Evolutionary conservation across 768 basidiomycete genomes (phyloP).

Genomic region (Russula sp.): DNA sequence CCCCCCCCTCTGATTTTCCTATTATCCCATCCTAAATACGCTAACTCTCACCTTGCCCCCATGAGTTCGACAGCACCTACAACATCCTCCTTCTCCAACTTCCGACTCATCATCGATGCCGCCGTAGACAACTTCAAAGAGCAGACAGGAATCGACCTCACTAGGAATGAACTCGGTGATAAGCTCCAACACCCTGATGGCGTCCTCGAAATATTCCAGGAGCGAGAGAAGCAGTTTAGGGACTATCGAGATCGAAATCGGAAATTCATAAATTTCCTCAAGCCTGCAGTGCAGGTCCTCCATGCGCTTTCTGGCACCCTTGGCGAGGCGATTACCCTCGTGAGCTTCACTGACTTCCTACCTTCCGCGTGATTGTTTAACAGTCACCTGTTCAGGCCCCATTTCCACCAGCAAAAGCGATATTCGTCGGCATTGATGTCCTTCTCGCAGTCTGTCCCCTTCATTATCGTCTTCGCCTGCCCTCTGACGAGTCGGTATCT

Average conservation of each 20-base stretch:
- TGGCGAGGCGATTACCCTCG: neutral
- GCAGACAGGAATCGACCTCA: slow-evolving; percentile 10
- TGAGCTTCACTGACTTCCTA: neutral
- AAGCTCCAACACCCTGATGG: neutral
- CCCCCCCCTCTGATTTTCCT: neutral
- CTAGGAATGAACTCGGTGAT: neutral
- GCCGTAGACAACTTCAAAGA: neutral
- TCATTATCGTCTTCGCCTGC: no score
- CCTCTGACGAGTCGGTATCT: neutral
- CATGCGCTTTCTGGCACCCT: slow-evolving; percentile 2
- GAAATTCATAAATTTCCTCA: slow-evolving; percentile 7
- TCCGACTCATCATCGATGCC: neutral
- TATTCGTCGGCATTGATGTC: slow-evolving; percentile 9
- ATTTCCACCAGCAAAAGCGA: neutral
- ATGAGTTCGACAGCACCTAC: neutral
- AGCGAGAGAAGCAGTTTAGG: slow-evolving; percentile 3
- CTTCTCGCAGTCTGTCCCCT: neutral
- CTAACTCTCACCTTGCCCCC: no score
- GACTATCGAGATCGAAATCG: slow-evolving; percentile 12
- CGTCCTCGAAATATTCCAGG: neutral
- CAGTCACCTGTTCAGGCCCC: neutral
- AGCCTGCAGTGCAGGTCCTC: neutral
- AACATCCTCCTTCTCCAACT: neutral
- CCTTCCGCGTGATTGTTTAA: neutral
- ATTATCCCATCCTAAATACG: no score